Evolutionary conservation across 148 eudicot species (phyloP).

Genomic region (Rhododendron mucronatum): DNA sequence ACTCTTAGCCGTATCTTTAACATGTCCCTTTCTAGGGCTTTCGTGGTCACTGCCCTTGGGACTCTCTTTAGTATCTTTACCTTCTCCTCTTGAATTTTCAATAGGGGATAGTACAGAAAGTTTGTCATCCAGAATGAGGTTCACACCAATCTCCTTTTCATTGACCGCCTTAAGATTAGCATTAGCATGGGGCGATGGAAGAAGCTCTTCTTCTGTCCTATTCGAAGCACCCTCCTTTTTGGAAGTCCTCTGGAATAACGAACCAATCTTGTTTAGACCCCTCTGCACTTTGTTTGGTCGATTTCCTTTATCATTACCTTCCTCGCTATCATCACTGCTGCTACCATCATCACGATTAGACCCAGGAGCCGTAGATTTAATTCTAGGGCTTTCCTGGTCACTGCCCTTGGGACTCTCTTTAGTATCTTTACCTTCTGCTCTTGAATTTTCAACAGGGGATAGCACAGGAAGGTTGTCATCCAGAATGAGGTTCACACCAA

Average conservation of each 20-base stretch:
- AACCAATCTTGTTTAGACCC: constrained; percentile 49
- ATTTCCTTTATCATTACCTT: constrained; percentile 25
- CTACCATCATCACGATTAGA: constrained; percentile 34
- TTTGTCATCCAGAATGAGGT: constrained; percentile 42
- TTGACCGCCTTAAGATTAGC: constrained; percentile 48
- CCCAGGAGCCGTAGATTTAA: constrained; percentile 27
- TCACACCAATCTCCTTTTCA: constrained; percentile 41
- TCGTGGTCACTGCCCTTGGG: constrained; percentile 34
- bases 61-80: constrained; percentile 14
- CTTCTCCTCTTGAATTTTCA: constrained; percentile 21
- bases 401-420: constrained; percentile 30
- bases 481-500: constrained; percentile 45
- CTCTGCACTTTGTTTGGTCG: constrained; percentile 32
- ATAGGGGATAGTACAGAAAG: constrained; percentile 21
- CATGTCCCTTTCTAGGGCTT: constrained; percentile 29
- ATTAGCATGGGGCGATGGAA: constrained; percentile 44
- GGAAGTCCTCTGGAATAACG: constrained; percentile 46
- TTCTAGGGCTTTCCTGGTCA: constrained; percentile 34
- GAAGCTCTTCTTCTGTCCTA: constrained; percentile 10
- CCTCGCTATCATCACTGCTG: constrained; percentile 41
- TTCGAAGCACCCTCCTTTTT: constrained; percentile 25
- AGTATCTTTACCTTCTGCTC: constrained; percentile 17
- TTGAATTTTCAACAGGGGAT: constrained; percentile 16
- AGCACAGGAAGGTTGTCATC: constrained; percentile 33
- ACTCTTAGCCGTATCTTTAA: constrained; percentile 48